These are phyloP conservation scores for Coprinopsis marcescibilis DNA, from an alignment of 768 basidiomycete genomes.

Conservation along the genomic window DNA sequence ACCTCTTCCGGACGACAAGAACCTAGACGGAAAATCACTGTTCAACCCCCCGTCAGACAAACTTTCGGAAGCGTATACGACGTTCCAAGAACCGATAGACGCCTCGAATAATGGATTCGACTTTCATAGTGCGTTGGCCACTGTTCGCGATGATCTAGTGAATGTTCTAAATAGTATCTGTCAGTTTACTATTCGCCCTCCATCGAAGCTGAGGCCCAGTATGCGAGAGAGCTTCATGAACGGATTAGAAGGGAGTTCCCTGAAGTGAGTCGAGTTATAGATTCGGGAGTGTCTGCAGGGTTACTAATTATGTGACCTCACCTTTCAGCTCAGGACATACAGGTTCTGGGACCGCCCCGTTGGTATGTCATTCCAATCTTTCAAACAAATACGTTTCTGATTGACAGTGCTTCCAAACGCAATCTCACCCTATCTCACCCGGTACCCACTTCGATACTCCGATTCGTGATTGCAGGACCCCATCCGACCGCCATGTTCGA, in stretches of 20 bases:
- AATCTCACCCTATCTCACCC: not conserved
- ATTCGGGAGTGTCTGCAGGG: not conserved
- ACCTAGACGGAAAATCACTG: conserved; percentile 53
- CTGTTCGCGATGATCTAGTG: too few relatives aligned
- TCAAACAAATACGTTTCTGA: not conserved
- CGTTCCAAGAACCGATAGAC: conserved; percentile 51
- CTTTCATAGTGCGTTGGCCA: conserved; percentile 72
- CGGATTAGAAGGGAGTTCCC: conserved; percentile 60
- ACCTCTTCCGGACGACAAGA: conserved; percentile 39
- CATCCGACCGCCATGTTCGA: conserved; percentile 73
- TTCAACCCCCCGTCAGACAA: conserved; percentile 39
- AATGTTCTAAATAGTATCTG: not conserved
- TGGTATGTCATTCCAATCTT: conserved; percentile 30
- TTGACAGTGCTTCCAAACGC: not conserved
- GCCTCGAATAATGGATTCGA: conserved; percentile 58
- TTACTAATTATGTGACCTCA: conserved; percentile 5
- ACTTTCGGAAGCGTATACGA: conserved; percentile 44
- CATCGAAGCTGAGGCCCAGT: conserved; percentile 36
- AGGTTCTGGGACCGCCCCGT: conserved; percentile 57
- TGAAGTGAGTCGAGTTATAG: conserved; percentile 36
- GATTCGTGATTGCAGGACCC: conserved; percentile 34
- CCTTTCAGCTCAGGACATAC: conserved; percentile 52
- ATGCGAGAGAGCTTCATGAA: conserved; percentile 53
- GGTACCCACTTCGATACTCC: not conserved
- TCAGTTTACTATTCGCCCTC: conserved; percentile 60